Conservation (phyloP, 2,329 filamentous ascomycete genomes). For the Penicillium sp. region DNA sequence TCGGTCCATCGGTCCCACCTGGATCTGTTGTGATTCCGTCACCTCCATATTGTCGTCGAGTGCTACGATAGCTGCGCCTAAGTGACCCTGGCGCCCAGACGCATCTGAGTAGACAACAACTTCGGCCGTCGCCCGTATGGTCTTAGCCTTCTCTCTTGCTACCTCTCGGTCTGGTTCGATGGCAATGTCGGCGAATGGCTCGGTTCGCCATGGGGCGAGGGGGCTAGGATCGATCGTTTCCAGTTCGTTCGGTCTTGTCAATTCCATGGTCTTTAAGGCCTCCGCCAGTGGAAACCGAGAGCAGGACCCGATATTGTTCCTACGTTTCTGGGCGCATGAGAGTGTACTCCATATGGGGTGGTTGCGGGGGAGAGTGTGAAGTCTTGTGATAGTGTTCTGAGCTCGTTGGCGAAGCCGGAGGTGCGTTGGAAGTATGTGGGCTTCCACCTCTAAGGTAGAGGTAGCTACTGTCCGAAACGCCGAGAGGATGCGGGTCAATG, state of each 20-base stretch:
- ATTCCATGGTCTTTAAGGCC: constrained; percentile 17
- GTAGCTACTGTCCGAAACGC: constrained; percentile 23
- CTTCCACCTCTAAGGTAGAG: constrained; percentile 23
- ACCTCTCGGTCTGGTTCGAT: constrained; percentile 22
- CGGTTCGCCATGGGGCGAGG: constrained; percentile 18
- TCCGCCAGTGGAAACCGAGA: constrained; percentile 22
- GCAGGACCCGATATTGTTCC: constrained; percentile 11
- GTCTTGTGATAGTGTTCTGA: constrained; percentile 15
- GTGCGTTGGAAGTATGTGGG: constrained; percentile 18
- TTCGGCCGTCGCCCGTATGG: not conserved
- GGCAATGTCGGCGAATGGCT: constrained; percentile 23
- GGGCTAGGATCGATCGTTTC: constrained; percentile 22
- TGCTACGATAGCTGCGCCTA: constrained; percentile 13
- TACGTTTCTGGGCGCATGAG: constrained; percentile 13
- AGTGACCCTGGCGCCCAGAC: constrained; percentile 16
- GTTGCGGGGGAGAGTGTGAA: constrained; percentile 21
- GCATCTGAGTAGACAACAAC: constrained; percentile 20
- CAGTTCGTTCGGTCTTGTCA: not conserved
- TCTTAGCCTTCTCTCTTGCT: constrained; percentile 9
- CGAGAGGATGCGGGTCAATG: constrained; percentile 22
- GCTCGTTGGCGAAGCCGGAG: constrained; percentile 17
- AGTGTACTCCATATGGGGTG: constrained; percentile 19
- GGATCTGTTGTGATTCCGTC: constrained; percentile 6
- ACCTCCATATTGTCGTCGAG: constrained; percentile 4
- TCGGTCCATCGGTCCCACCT: constrained; percentile 17